Evolutionary conservation across 208 protist species (phyloP), one percentile per base, ranked within the genome.

Genomic region (Trypanosoma rangeli): DNA sequence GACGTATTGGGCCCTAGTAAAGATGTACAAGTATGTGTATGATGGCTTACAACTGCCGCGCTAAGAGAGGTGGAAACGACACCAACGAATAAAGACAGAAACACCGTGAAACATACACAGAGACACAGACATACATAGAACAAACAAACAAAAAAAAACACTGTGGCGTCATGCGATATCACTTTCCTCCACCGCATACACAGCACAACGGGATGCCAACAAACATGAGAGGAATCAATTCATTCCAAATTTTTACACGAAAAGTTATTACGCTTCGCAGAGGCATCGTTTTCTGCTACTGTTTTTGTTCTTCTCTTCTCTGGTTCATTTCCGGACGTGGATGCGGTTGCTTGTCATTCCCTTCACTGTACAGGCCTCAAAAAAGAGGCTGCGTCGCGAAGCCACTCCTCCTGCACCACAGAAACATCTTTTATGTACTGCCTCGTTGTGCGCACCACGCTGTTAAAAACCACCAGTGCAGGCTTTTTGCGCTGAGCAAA

Each of bases 351-450:
- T 31, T 8, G 37, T 0, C 16, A 39, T 64, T 8, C 33, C 24
- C 22, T n/a, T 77, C 79, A 95, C 18, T 79, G 64, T 39, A 86
- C 76, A 0, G 83, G 48, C 5, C 54, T 49, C 18, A 93, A 70
- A 68, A 93, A 92, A 0, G 76, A 78, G 12, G 89, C 83, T 12
- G 90, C 88, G 24, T 94, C 90, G 54, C 79, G 79, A 48, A 97
- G 79, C 93, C 89, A 95, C 44, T 95, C 86, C 73, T 97, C 90
- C 18, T 93, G 83, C 39, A 97, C 82, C 18, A 94, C 87, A 0
- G 89, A 89, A 5, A 97, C 82, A 64, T 95, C 89, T 66, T 94
- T 93, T 87, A 97, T 95, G 79, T 94, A 97, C 37, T 84, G 80
- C 71, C 93, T 94, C 22, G 85, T 95, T 9, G 93, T 97, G 29